Conservation (phyloP, 257 asterid species). For the Primulina tabacum region DNA sequence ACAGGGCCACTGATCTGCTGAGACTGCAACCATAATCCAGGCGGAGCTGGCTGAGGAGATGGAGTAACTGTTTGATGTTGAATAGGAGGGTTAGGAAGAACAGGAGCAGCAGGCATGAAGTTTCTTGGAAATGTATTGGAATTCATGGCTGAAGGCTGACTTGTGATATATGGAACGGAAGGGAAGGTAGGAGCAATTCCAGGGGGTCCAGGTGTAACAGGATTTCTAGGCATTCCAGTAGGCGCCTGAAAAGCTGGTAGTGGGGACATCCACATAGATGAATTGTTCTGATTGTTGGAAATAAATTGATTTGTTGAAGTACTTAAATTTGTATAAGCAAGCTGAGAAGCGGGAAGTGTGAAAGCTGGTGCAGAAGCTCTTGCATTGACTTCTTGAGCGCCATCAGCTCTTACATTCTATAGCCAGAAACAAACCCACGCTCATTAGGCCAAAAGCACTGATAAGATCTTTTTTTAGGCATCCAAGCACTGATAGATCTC, state of each 20-base stretch:
- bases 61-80: constrained; percentile 58
- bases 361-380: constrained; percentile 41
- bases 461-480: not conserved
- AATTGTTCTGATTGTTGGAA: constrained; percentile 37
- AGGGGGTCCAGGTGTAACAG: constrained; percentile 52
- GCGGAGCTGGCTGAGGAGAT: constrained; percentile 52
- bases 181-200: constrained; percentile 53
- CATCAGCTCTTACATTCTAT: constrained; percentile 52
- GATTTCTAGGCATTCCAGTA: constrained; percentile 48
- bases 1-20: constrained; percentile 56
- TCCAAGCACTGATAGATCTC: constrained; percentile 4
- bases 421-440: constrained; percentile 25
- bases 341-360: constrained; percentile 46
- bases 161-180: constrained; percentile 42
- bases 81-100: constrained; percentile 43
- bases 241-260: constrained; percentile 56
- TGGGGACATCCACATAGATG: constrained; percentile 46
- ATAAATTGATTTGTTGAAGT: constrained; percentile 39
- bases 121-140: constrained; percentile 41
- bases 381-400: constrained; percentile 43
- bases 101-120: constrained; percentile 39
- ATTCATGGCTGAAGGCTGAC: constrained; percentile 39
- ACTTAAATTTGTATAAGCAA: constrained; percentile 44
- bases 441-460: constrained; percentile 13
- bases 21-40: constrained; percentile 84